Conservation (phyloP, 2,329 filamentous ascomycete genomes). For the Didymosphaeria variabile region DNA sequence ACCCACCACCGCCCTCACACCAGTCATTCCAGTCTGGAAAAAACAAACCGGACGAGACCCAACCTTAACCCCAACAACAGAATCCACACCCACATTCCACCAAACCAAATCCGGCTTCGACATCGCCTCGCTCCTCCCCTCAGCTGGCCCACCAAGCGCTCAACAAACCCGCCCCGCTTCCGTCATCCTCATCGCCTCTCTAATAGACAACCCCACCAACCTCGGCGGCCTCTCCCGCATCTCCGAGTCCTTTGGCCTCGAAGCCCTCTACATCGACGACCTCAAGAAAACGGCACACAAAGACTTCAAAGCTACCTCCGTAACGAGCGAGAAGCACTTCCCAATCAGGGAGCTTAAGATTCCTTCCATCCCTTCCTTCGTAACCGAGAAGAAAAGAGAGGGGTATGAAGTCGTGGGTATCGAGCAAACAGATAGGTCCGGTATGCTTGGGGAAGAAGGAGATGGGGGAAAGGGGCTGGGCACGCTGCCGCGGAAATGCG, state of each 20-base stretch:
- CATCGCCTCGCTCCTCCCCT: constrained; percentile 38
- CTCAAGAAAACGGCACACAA: constrained; percentile 53
- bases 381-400: constrained; percentile 53
- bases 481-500: constrained; percentile 49
- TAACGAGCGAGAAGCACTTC: constrained; percentile 60
- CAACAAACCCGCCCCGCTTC: constrained; percentile 38
- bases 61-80: not conserved
- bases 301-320: constrained; percentile 60
- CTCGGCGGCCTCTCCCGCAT: constrained; percentile 61
- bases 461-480: constrained; percentile 36
- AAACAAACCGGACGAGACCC: not conserved
- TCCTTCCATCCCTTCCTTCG: constrained; percentile 45
- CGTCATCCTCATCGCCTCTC: constrained; percentile 60
- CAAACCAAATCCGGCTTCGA: constrained; percentile 63
- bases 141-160: constrained; percentile 26
- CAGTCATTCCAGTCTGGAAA: not conserved
- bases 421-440: constrained; percentile 62
- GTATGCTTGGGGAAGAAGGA: constrained; percentile 52
- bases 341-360: constrained; percentile 53
- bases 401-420: constrained; percentile 63
- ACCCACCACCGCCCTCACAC: not conserved
- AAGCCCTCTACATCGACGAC: constrained; percentile 55
- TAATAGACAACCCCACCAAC: constrained; percentile 61
- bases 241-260: constrained; percentile 61
- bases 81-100: constrained; percentile 44